Base-by-base conservation (phyloP, 345 rosid genomes). In the Euphorbia tirucalli region DNA sequence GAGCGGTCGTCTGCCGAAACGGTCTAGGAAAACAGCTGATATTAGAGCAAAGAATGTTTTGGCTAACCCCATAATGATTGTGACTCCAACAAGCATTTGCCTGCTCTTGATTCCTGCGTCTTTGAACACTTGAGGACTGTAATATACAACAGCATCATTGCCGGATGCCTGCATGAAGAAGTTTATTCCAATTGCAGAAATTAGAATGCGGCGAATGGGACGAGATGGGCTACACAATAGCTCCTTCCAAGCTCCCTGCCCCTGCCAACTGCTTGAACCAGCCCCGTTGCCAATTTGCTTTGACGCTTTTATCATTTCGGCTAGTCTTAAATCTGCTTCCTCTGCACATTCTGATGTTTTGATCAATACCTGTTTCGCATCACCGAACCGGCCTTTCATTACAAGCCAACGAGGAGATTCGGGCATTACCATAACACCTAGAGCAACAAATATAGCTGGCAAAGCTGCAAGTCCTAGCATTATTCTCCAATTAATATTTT, bases 381-480 rank as follows among this genome's bases (percentile, higher is more conserved):
- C 90, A 0, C 74, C 85, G 0, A 77, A 71, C 68, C 80, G 77
- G 56, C 89, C 86, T 59, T 86, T 75, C 78, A 84, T 78, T n/a
- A 86, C 88, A 0, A 89, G 87, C 94, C 93, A 91, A 59, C 87
- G 75, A 5, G 97, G 97, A 18, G 97, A 89, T 80, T 91, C 94
- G 0, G 94, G 94, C 91, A 87, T 86, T 25, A 71, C 74, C 71
- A 86, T 55, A 27, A 87, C 91, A 6, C 88, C 87, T 2, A 85
- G 7, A 14, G 83, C 93, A 43, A 89, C 76, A 0, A 71, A 28
- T 0, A 84, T 13, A 0, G 91, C 76, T 0, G 97, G 97, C 5
- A 87, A 15, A 0, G 87, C 91, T 6, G 89, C 90, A 19, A 91
- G 67, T 27, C 90, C 94, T 25, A 89, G 81, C 94, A 89, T 91